Conservation (phyloP, 2,329 filamentous ascomycete genomes). For the Pseudogymnoascus sp. region DNA sequence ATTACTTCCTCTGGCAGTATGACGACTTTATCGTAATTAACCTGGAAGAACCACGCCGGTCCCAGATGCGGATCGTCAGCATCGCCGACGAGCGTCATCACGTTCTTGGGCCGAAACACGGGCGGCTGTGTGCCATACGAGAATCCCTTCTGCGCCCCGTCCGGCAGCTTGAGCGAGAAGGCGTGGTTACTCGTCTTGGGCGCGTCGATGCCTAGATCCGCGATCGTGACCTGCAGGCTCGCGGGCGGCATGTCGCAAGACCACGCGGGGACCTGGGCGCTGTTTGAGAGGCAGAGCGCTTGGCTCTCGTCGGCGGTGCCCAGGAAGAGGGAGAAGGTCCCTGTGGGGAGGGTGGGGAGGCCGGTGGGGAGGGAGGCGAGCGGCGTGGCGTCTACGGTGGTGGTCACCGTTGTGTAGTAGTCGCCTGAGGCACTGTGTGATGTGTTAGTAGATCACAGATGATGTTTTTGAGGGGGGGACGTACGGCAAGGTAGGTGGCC, state of each 20-base stretch:
- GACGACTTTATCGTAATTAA: slow-evolving; percentile 57
- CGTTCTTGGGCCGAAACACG: slow-evolving; percentile 36
- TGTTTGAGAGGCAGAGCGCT: slow-evolving; percentile 50
- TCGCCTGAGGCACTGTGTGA: slow-evolving; percentile 14
- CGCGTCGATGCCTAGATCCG: slow-evolving; percentile 13
- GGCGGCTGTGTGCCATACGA: slow-evolving; percentile 58
- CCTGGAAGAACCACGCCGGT: slow-evolving; percentile 56
- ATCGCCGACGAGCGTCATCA: slow-evolving; percentile 49
- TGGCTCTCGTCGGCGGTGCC: slow-evolving; percentile 43
- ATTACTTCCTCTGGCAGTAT: slow-evolving; percentile 34
- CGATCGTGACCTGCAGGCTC: slow-evolving; percentile 11
- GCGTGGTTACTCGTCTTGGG: slow-evolving; percentile 26
- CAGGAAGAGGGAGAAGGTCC: slow-evolving; percentile 47
- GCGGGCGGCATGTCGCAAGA: slow-evolving; percentile 45
- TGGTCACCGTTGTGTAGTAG: slow-evolving; percentile 25
- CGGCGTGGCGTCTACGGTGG: slow-evolving; percentile 43
- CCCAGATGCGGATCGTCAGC: slow-evolving; percentile 48
- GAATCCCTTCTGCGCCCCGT: slow-evolving; percentile 34
- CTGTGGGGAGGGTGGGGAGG: slow-evolving; percentile 46
- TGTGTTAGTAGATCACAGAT: not conserved
- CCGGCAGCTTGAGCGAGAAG: slow-evolving; percentile 32
- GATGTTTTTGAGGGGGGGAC: slow-evolving; percentile 4
- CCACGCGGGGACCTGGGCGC: slow-evolving; percentile 52
- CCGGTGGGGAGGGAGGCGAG: slow-evolving; percentile 43
- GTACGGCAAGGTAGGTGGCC: not conserved